A percentile compares a stretch with the other conserved stretches of the same genome.
Conservation (phyloP, 2,329 filamentous ascomycete species). For the Fulvia fulva region DNA sequence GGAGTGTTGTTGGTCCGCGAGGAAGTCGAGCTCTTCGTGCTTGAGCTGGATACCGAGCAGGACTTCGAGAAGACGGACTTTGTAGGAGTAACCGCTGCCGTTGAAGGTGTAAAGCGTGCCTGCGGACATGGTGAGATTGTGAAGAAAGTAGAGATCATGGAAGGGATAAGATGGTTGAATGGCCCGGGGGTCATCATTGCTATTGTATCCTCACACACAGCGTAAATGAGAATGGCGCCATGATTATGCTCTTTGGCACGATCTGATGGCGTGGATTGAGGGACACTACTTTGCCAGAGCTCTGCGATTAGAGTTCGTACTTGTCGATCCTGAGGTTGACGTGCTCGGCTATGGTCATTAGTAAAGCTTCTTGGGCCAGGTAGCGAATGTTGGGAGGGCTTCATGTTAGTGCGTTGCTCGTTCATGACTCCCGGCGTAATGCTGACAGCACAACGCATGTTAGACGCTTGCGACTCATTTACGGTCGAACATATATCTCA, state of each 20-base stretch:
- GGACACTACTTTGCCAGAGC: not conserved
- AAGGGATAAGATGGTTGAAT: not conserved
- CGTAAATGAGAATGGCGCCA: not conserved
- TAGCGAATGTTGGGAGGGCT: too few species aligned
- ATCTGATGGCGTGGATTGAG: not conserved
- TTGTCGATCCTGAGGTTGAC: too few species aligned
- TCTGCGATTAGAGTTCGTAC: not conserved
- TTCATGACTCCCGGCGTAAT: too few species aligned
- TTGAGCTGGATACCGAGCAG: slow-evolving; percentile 12
- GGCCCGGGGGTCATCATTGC: too few species aligned
- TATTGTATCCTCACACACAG: not conserved
- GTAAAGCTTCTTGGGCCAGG: too few species aligned
- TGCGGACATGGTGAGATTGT: not conserved
- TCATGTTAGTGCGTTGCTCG: too few species aligned
- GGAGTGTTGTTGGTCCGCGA: slow-evolving; percentile 12
- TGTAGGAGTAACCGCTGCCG: slow-evolving; percentile 16
- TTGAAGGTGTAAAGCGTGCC: not conserved
- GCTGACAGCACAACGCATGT: too few species aligned
- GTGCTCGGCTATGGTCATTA: too few species aligned
- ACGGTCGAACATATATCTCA: slow-evolving; percentile 51
- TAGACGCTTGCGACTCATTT: too few species aligned
- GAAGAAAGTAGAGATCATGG: not conserved
- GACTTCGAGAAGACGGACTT: slow-evolving; percentile 10
- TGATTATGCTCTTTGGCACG: not conserved
- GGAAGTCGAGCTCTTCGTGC: slow-evolving; percentile 9